These are phyloP conservation scores for Cucurbitaria berberidis DNA, from an alignment of 2,329 filamentous ascomycete genomes.

Conservation along the genomic window DNA sequence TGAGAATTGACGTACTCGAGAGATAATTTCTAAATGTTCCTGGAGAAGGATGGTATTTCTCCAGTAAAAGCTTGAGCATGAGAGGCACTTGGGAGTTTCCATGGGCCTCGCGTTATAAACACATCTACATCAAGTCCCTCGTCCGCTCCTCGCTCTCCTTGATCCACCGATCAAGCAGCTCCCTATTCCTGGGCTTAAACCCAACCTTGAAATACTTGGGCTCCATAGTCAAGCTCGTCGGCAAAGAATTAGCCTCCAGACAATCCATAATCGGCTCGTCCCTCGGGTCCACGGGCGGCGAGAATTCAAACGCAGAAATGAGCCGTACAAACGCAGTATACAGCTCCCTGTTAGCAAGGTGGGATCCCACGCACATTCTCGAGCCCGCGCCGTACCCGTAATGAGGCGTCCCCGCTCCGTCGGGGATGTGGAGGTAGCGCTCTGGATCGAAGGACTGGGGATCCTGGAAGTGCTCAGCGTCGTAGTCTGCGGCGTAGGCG, in stretches of 20 bases:
- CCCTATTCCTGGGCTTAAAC: conserved; percentile 52
- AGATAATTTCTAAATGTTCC: no score
- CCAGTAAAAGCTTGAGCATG: no score
- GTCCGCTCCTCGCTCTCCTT: conserved; percentile 55
- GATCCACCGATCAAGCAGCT: conserved; percentile 55
- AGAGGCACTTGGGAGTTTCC: no score
- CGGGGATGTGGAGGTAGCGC: conserved; percentile 64
- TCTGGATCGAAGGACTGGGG: conserved; percentile 71
- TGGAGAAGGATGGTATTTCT: no score
- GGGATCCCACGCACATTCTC: conserved; percentile 56
- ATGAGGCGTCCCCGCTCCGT: conserved; percentile 56
- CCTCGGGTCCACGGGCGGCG: conserved; percentile 47
- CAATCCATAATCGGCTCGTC: conserved; percentile 54
- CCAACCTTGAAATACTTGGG: conserved; percentile 59
- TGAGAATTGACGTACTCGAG: no score
- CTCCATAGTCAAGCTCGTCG: conserved; percentile 57
- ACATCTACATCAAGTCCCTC: conserved; percentile 44
- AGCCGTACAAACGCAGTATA: conserved; percentile 57
- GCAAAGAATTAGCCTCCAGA: conserved; percentile 54
- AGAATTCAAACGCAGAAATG: conserved; percentile 56
- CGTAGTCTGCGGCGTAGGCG: conserved; percentile 77
- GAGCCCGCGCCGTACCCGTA: conserved; percentile 57
- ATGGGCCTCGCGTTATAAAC: no score
- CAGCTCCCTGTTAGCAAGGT: conserved; percentile 51
- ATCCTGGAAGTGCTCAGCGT: conserved; percentile 69